Evolutionary conservation across 2,329 filamentous ascomycete species (phyloP).

Genomic region (Diaporthe nobilis): DNA sequence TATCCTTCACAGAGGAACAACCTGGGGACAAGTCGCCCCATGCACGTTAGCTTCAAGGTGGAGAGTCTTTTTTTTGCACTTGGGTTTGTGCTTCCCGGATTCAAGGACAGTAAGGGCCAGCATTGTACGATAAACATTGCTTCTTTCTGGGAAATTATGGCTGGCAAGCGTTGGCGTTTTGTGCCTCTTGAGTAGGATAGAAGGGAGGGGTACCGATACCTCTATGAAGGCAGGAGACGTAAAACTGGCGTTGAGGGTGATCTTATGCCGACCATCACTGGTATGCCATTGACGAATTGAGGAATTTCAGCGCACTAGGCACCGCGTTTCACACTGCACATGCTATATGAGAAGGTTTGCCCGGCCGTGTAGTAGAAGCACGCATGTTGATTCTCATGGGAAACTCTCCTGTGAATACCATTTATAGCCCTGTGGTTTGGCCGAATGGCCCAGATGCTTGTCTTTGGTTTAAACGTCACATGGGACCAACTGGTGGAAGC

Average conservation of each 20-base stretch:
- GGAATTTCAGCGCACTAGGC: not conserved
- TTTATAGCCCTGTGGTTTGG: no score
- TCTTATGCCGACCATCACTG: constrained; percentile 2
- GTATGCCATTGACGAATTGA: not conserved
- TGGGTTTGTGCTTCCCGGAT: not conserved
- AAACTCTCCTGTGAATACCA: not conserved
- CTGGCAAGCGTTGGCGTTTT: constrained; percentile 31
- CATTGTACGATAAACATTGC: constrained; percentile 8
- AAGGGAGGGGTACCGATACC: not conserved
- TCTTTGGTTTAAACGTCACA: no score
- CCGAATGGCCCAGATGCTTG: no score
- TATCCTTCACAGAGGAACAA: no score
- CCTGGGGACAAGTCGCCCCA: no score
- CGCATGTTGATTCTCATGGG: not conserved
- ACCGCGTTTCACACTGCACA: no score
- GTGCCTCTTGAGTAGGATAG: not conserved
- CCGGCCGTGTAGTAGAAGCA: not conserved
- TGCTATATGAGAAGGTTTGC: not conserved
- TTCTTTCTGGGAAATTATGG: not conserved
- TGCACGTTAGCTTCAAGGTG: not conserved
- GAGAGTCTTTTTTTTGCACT: not conserved
- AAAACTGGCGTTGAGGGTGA: not conserved
- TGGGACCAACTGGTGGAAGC: no score
- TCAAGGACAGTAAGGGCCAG: not conserved
- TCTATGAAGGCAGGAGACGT: not conserved